These are phyloP conservation scores for Aspergillus puulaauensis DNA, from an alignment of 2,329 filamentous ascomycete genomes.

Conservation along the genomic window DNA sequence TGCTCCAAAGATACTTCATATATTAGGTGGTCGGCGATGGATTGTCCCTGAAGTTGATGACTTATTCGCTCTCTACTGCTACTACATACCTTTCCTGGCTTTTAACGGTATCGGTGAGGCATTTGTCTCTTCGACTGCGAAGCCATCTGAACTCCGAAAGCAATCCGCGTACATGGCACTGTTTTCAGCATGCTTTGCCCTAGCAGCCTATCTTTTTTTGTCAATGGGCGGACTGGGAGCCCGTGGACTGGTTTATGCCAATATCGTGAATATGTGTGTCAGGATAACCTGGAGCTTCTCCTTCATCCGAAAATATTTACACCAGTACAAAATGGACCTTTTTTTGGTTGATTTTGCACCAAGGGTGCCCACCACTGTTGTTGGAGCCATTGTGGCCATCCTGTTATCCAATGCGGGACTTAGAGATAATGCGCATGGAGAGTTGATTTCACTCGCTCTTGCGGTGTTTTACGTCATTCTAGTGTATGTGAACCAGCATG, in stretches of 20 bases:
- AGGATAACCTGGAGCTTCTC: slow-evolving; percentile 75
- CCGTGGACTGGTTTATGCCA: slow-evolving; percentile 78
- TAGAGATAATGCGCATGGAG: slow-evolving; percentile 22
- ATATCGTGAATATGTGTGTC: slow-evolving; percentile 84
- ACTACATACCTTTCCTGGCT: slow-evolving; percentile 89
- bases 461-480: slow-evolving; percentile 54
- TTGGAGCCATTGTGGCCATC: slow-evolving; percentile 48
- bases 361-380: slow-evolving; percentile 42
- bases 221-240: slow-evolving; percentile 70
- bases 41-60: slow-evolving; percentile 67
- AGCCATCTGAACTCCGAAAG: slow-evolving; percentile 67
- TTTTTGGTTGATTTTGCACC: slow-evolving; percentile 47
- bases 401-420: slow-evolving; percentile 23
- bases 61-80: slow-evolving; percentile 79
- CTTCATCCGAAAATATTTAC: slow-evolving; percentile 71
- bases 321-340: slow-evolving; percentile 44
- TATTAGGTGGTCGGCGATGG: slow-evolving; percentile 80
- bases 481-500: slow-evolving; percentile 56
- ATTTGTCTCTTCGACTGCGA: slow-evolving; percentile 86
- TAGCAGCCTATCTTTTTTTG: slow-evolving; percentile 73
- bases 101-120: slow-evolving; percentile 90
- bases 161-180: slow-evolving; percentile 83
- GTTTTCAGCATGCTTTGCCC: slow-evolving; percentile 76
- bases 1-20: slow-evolving; percentile 68
- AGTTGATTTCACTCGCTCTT: slow-evolving; percentile 50